Evolutionary conservation across 257 asterid species (phyloP).

Genomic region (Jasminum sambac): DNA sequence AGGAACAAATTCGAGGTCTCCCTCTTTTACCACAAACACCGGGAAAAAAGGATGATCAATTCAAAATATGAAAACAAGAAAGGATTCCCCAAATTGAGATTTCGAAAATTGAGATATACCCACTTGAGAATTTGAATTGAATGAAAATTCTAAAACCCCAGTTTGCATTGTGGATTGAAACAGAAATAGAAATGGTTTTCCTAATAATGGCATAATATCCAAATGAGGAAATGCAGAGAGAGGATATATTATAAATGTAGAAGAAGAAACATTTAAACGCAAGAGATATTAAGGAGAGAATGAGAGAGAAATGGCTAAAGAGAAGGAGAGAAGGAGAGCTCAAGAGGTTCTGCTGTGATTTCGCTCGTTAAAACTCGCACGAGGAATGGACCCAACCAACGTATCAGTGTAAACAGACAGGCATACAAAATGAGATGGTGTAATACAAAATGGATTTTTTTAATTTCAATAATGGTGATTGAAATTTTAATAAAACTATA

Average conservation of each 20-base stretch:
- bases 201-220: constrained; percentile 40
- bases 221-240: constrained; percentile 24
- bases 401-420: neutral
- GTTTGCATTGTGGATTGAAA: constrained; percentile 24
- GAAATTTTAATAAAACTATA: too few species aligned
- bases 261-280: constrained; percentile 14
- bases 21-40: constrained; percentile 33
- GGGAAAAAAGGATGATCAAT: constrained; percentile 18
- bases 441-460: too few species aligned
- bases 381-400: constrained; percentile 48
- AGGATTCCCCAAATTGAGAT: constrained; percentile 9
- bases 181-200: constrained; percentile 26
- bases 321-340: constrained; percentile 25
- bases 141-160: constrained; percentile 24
- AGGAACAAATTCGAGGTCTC: constrained; percentile 17
- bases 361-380: constrained; percentile 73
- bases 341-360: constrained; percentile 48
- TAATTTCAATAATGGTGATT: too few species aligned
- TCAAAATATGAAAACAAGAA: constrained; percentile 8
- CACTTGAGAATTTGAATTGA: constrained; percentile 26
- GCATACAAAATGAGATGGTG: neutral
- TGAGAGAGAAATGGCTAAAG: constrained; percentile 29
- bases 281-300: neutral
- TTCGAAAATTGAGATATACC: constrained; percentile 19
- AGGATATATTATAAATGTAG: constrained; percentile 17